These are phyloP conservation scores for Rhododendron mucronatum DNA, from an alignment of 148 eudicot genomes.

Conservation along the genomic window DNA sequence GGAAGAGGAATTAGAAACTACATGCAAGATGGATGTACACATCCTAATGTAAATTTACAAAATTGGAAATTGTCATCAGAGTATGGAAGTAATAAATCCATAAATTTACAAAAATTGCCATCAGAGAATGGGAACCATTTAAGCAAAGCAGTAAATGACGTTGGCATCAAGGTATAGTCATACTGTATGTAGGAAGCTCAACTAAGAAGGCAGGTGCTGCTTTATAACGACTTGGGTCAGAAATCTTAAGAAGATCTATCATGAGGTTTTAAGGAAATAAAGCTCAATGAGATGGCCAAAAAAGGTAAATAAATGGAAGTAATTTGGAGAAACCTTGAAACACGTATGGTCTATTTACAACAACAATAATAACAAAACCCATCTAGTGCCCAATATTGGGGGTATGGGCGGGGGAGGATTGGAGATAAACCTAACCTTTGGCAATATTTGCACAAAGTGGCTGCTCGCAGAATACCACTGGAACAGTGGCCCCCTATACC, in stretches of 20 bases:
- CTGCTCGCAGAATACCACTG: too few relatives aligned
- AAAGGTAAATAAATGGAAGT: not conserved
- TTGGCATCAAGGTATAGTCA: not conserved
- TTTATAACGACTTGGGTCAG: not conserved
- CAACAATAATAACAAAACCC: too few relatives aligned
- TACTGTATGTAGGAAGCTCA: not conserved
- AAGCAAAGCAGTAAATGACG: not conserved
- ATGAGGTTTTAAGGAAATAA: constrained; percentile 3
- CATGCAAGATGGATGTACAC: not conserved
- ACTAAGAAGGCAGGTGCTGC: not conserved
- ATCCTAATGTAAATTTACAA: not conserved
- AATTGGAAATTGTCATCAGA: not conserved
- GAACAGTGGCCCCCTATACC: too few relatives aligned
- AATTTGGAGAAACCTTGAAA: not conserved
- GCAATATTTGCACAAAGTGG: too few relatives aligned
- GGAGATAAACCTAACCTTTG: too few relatives aligned
- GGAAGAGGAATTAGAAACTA: not conserved
- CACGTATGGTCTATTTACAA: not conserved
- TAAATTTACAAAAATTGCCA: not conserved
- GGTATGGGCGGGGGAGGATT: too few relatives aligned
- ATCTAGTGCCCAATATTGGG: too few relatives aligned
- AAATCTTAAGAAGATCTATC: not conserved
- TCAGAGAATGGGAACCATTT: not conserved
- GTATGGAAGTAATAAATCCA: not conserved
- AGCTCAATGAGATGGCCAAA: not conserved